Evolutionary conservation across 2,329 filamentous ascomycete genomes (phyloP), one percentile per base, ranked within the genome.

Genomic region (Aureobasidium vineae): DNA sequence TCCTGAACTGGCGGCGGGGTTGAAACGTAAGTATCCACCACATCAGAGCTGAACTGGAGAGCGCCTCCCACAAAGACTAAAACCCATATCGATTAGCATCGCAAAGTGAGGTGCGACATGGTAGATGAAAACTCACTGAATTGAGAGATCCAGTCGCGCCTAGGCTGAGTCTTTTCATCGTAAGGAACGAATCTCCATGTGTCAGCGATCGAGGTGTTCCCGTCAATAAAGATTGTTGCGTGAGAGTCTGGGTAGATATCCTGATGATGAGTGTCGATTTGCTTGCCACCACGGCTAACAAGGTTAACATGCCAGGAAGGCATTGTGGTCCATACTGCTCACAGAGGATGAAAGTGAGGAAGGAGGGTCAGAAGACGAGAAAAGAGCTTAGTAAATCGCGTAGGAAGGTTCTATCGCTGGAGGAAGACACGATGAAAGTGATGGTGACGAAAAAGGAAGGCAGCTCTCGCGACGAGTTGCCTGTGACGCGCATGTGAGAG

Each of bases 161-260:
- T 66, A 66, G 23, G 33, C 26, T 66, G 64, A 16, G 64, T 66
- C 31, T 66, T 45, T 23, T 60, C 64, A 33, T 33, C 19, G 36
- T 28, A 50, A 5, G 21, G 2, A 5, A 33, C 50, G 19, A 66
- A 60, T 10, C 26, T 31, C 64, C 53, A 66, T 13, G 53, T 43
- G 19, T 21, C 36, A 10, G 15, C 21, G 19, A 13, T 2, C 5
- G 47, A 8, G 11, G 53, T 11, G 3, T 57, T n/a, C 41, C 54
- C 64, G 16, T 66, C 43, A 10, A 66, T 45, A 33, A 28, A 57
- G 19, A 66, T n/a, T 5, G 61, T n/a, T 28, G 15, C 6, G 5
- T 31, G 45, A 5, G 59, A 52, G 5, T 16, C 5, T 16, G 33
- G n/a, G 13, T n/a, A 11, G 4, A 63, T 15, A 11, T 38, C 15